Percentiles rank a stretch among this genome's conserved stretches.
These are phyloP conservation scores for Cytospora piceicola DNA, from an alignment of 2,329 filamentous ascomycete species.

Conservation along the genomic window DNA sequence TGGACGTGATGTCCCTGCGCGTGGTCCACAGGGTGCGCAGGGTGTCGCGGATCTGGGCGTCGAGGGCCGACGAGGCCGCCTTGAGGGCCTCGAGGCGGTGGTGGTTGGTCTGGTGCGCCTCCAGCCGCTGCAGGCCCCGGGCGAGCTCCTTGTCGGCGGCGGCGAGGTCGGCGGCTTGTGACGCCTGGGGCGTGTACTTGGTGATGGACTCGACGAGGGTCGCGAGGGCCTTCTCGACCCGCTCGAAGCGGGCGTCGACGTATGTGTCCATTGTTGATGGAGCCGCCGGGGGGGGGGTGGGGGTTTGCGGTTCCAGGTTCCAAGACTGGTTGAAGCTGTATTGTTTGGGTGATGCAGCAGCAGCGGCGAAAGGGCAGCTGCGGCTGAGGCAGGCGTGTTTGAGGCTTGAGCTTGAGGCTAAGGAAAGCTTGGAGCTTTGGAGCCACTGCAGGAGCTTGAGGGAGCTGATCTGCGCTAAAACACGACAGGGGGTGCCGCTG, in stretches of 20 bases:
- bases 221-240: conserved; percentile 68
- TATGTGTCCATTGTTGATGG: conserved; percentile 60
- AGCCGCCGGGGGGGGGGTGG: no score
- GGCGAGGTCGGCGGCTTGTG: conserved; percentile 70
- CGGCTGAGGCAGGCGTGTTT: conserved; percentile 2
- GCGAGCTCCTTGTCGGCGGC: conserved; percentile 71
- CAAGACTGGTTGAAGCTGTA: neutral
- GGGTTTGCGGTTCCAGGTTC: neutral
- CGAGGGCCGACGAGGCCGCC: conserved; percentile 65
- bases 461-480: neutral
- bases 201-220: conserved; percentile 78
- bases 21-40: conserved; percentile 71
- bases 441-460: no score
- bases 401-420: neutral
- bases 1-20: conserved; percentile 71
- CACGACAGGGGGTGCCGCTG: neutral
- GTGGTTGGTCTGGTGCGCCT: conserved; percentile 76
- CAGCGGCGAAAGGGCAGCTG: neutral
- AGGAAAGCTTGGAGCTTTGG: neutral
- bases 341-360: neutral
- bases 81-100: conserved; percentile 71
- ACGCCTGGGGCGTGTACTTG: conserved; percentile 76
- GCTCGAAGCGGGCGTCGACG: conserved; percentile 66
- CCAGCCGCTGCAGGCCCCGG: conserved; percentile 64
- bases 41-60: conserved; percentile 73